phyloP scores from a whole-genome alignment of 441 rosid genomes.

The Jatropha multifida region DNA sequence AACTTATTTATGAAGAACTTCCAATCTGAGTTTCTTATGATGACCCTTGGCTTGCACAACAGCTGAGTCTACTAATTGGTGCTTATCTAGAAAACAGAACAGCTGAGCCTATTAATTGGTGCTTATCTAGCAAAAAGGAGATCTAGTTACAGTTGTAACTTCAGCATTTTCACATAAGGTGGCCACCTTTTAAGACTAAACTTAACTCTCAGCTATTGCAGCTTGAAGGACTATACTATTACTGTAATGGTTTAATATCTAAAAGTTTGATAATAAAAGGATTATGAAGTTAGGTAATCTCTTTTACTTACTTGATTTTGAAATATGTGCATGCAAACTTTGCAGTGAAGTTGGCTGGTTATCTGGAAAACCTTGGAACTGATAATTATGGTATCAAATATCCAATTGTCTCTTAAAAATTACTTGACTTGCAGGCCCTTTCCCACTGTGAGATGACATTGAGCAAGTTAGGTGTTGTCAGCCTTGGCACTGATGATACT shows the following conservation, averaged over 20 bases:
- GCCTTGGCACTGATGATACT: conserved; percentile 67
- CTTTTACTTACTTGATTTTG: neutral
- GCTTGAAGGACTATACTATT: neutral
- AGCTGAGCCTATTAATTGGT: too few relatives aligned
- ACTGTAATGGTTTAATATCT: neutral
- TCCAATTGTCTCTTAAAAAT: conserved; percentile 9
- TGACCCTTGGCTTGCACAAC: neutral
- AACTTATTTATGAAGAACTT: neutral
- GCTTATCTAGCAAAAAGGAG: neutral
- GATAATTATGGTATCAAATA: conserved; percentile 9
- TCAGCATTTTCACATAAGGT: neutral
- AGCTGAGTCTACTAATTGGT: neutral
- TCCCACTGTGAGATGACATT: conserved; percentile 77
- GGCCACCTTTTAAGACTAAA: neutral
- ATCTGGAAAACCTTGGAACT: neutral
- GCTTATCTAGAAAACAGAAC: neutral
- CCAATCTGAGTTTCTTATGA: neutral
- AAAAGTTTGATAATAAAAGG: neutral
- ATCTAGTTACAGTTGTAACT: neutral
- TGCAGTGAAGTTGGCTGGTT: neutral
- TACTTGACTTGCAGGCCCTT: conserved; percentile 60
- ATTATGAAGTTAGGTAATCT: neutral
- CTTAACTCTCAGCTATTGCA: too few relatives aligned
- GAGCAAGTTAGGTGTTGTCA: conserved; percentile 53
- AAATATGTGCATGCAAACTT: neutral